Percentiles rank a stretch among this genome's conserved stretches.
phyloP scores from a whole-genome alignment of 129 eudicot genomes.

The Rutidosis leptorrhynchoides region DNA sequence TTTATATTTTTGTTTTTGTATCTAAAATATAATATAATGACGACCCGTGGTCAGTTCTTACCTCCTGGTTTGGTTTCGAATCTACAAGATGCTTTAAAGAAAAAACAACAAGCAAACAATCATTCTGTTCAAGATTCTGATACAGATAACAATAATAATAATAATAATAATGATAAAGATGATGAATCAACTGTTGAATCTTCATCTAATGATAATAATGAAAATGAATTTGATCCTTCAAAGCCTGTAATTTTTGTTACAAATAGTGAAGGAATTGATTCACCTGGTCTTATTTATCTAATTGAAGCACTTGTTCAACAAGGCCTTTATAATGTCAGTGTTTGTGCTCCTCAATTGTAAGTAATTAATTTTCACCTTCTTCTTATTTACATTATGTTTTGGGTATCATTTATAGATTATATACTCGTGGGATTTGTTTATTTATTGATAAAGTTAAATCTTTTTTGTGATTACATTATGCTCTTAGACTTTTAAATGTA shows the following conservation, averaged over 20 bases:
- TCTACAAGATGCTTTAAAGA: conserved; percentile 58
- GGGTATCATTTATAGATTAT: not conserved
- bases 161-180: conserved; percentile 18
- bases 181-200: conserved; percentile 36
- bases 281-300: conserved; percentile 67
- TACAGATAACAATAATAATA: not conserved
- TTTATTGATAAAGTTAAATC: not conserved
- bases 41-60: conserved; percentile 42
- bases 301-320: conserved; percentile 63
- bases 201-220: conserved; percentile 22
- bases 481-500: not conserved
- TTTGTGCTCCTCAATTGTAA: conserved; percentile 88
- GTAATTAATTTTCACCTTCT: too few species aligned
- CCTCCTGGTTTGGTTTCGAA: conserved; percentile 87
- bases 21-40: conserved; percentile 17
- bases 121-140: conserved; percentile 22
- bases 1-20: not conserved
- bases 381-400: not conserved
- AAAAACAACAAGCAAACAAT: conserved; percentile 21
- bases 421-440: not conserved
- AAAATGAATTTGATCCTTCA: conserved; percentile 28
- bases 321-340: conserved; percentile 73
- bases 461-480: too few species aligned
- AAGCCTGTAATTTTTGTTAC: conserved; percentile 83
- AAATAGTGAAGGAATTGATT: conserved; percentile 75